Conservation (phyloP, 1,284 basidiomycete species). For the Cryptococcus sp. region DNA sequence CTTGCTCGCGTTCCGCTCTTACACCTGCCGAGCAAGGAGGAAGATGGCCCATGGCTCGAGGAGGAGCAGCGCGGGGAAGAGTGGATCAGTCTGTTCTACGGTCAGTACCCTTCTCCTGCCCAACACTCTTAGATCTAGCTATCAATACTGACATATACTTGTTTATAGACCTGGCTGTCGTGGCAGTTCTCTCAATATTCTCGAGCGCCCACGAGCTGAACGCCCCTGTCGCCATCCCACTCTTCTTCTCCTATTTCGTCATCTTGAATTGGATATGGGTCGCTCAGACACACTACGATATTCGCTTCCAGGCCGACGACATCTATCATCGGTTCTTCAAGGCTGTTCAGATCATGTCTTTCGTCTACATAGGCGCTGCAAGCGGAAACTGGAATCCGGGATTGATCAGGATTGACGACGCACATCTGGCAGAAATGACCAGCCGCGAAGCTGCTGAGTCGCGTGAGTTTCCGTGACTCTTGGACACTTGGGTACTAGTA, state of each 20-base stretch:
- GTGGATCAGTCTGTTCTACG: constrained; percentile 37
- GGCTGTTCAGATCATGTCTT: constrained; percentile 29
- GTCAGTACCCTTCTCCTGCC: constrained; percentile 11
- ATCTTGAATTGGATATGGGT: constrained; percentile 37
- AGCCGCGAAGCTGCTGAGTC: constrained; percentile 1
- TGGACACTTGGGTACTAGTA: too few species aligned
- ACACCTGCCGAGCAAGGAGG: constrained; percentile 1
- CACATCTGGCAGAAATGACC: constrained; percentile 4
- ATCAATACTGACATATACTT: neutral
- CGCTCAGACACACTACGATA: constrained; percentile 38
- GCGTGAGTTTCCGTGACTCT: neutral
- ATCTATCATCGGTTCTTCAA: constrained; percentile 33
- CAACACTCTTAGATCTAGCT: neutral
- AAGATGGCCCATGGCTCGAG: constrained; percentile 22
- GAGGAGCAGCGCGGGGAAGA: constrained; percentile 25
- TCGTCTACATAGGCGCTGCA: constrained; percentile 39
- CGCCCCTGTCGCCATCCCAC: constrained; percentile 21
- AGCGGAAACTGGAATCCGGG: constrained; percentile 36
- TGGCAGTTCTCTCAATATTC: constrained; percentile 36
- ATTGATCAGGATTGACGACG: constrained; percentile 12
- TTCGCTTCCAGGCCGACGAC: constrained; percentile 37
- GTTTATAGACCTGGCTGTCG: constrained; percentile 35
- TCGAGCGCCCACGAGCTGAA: constrained; percentile 30
- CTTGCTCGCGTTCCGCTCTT: constrained; percentile 2
- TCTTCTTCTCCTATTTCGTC: constrained; percentile 34